Base-by-base conservation (phyloP, 768 basidiomycete genomes). In the Gloeophyllum trabeum region DNA sequence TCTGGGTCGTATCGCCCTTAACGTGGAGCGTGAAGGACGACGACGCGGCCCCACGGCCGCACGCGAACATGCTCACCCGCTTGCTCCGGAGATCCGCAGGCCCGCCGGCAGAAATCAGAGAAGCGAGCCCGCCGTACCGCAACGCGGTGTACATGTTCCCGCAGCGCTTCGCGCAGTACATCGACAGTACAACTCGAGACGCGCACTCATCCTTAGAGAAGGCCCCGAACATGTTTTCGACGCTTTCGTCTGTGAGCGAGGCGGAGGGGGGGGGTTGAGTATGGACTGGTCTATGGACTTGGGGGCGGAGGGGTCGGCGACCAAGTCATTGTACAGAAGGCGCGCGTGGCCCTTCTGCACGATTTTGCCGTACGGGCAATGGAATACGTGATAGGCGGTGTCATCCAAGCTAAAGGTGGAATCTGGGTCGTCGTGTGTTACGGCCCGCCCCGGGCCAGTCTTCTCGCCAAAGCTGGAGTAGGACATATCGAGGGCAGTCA, bases 91-190 rank as follows among this genome's bases (percentile, higher is more conserved):
- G 69, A 49, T 77, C 70, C 5, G 73, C 61, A 6, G 87, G 80
- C 52, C 80, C 76, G 28, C 87, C 75, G 20, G 71, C 70, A 35
- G 85, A 75, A 34, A 99, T 57, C 21, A 98, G 69, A 5, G 87
- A 90, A 26, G 93, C 86, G 46, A 99, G 78, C 51, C 91, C 92
- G 35, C 90, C 92, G 58, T 93, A 98, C 7, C 98, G 71, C 13
- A 90, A 93, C 13, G 84, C 96, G 10, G 96, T 94, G 73, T 99
- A 97, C 84, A 92, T 94, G 78, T 99, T 98, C 12, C 96, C 96
- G 49, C 94, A 77, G 35, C 92, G 81, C 56, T 79, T 76, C 21
- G 92, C 90, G 67, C 82, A 85, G 43, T 80, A 77, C 78, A 94
- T 92, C 20, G 70, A 73, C 5, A 90, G 86, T 48, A 77, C 77